Percentiles rank a stretch among this genome's conserved stretches.
phyloP scores from a whole-genome alignment of 2,329 filamentous ascomycete genomes.

The Penicillium griseofulvum region DNA sequence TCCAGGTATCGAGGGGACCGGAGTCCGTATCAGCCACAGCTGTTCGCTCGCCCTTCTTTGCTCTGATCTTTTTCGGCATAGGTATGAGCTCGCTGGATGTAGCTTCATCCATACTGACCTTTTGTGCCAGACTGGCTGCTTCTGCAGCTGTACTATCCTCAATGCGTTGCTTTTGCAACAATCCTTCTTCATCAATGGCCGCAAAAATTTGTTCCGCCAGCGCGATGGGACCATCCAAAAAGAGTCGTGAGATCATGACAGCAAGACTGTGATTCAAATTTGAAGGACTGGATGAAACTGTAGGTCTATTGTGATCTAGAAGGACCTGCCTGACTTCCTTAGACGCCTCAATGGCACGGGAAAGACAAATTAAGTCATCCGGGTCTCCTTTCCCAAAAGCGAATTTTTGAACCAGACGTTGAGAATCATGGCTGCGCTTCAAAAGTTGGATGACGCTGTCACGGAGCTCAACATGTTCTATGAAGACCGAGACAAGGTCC shows the following conservation, averaged over 20 bases:
- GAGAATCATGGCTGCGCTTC: constrained; percentile 75
- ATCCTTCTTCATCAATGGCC: constrained; percentile 88
- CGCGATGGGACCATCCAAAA: constrained; percentile 62
- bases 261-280: constrained; percentile 25
- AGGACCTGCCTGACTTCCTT: constrained; percentile 56
- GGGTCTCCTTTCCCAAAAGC: constrained; percentile 86
- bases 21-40: constrained; percentile 35
- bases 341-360: constrained; percentile 74
- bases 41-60: constrained; percentile 27
- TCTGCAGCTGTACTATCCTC: constrained; percentile 70
- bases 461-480: constrained; percentile 64
- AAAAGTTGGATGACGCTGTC: constrained; percentile 69
- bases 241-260: constrained; percentile 32
- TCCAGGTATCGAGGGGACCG: constrained; percentile 55
- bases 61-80: constrained; percentile 53
- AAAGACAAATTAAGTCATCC: constrained; percentile 82
- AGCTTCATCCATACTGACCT: constrained; percentile 66
- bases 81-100: constrained; percentile 54
- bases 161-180: constrained; percentile 74
- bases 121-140: constrained; percentile 70
- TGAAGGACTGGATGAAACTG: background rate
- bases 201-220: constrained; percentile 69
- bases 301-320: constrained; percentile 16
- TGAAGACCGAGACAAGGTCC: constrained; percentile 75
- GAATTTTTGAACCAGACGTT: constrained; percentile 90